Percentiles rank a stretch among this genome's conserved stretches.
Conservation (phyloP, 23 red algal species). For the Gracilaria vermiculophylla region DNA sequence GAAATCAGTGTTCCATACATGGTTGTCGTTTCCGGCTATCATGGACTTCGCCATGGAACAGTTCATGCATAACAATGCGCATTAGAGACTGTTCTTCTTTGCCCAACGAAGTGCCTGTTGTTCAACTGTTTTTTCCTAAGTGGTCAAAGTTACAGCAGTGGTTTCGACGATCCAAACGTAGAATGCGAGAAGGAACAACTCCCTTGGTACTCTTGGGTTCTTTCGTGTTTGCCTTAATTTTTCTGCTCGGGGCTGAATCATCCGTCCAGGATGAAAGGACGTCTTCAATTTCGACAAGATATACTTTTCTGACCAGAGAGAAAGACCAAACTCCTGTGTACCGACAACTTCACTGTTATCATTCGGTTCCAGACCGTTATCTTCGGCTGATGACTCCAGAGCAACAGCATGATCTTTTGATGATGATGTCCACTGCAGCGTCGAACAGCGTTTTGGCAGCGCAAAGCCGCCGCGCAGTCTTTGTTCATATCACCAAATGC, state of each 20-base stretch:
- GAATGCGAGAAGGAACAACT: not conserved
- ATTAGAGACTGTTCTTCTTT: not conserved
- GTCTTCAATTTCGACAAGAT: not conserved
- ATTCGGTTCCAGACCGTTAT: slow-evolving; percentile 49
- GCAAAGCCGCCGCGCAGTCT: slow-evolving; percentile 13
- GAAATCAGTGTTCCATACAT: not conserved
- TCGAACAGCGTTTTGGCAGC: not conserved
- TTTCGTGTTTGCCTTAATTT: not conserved
- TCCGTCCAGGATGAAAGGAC: not conserved
- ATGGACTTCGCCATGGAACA: slow-evolving; percentile 12
- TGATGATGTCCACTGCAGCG: slow-evolving; percentile 18
- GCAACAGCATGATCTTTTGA: slow-evolving; percentile 5
- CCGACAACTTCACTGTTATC: slow-evolving; percentile 22
- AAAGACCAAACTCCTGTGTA: slow-evolving; percentile 7
- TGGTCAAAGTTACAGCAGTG: not conserved
- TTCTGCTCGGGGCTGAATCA: slow-evolving; percentile 24
- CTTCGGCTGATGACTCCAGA: slow-evolving; percentile 19
- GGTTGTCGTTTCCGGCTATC: not conserved
- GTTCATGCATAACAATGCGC: not conserved
- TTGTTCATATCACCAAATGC: slow-evolving; percentile 45
- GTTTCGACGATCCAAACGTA: not conserved
- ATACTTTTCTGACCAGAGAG: slow-evolving; percentile 1
- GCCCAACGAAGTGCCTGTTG: not conserved
- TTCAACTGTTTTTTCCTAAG: not conserved
- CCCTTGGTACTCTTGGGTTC: not conserved